phyloP scores from a whole-genome alignment of 179 eudicot species.

The Vitellaria paradoxa region DNA sequence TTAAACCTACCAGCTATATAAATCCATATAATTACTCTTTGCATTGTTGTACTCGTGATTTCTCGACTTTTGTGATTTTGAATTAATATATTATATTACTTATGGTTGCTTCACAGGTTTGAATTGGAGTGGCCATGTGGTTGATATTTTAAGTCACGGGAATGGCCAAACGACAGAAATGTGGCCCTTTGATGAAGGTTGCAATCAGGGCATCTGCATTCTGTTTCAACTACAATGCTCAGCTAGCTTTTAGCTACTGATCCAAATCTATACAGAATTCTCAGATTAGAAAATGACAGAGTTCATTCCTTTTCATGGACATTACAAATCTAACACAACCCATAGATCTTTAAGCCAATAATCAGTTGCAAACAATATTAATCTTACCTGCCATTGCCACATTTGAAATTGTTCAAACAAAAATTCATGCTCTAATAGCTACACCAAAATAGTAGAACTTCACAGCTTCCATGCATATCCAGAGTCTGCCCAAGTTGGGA shows the following conservation, averaged over 20 bases:
- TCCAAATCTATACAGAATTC: too few relatives aligned
- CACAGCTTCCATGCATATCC: background rate
- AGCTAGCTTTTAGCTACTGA: background rate
- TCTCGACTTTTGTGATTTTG: too few relatives aligned
- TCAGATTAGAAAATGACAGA: background rate
- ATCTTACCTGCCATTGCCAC: background rate
- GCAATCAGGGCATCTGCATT: background rate
- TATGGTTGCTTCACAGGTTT: too few relatives aligned
- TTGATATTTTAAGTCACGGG: background rate
- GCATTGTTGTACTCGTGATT: too few relatives aligned
- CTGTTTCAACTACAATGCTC: background rate
- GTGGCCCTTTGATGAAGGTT: background rate
- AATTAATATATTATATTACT: too few relatives aligned
- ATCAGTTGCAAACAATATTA: background rate
- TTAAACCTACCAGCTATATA: too few relatives aligned
- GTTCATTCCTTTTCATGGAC: background rate
- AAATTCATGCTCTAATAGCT: background rate
- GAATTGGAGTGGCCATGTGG: background rate
- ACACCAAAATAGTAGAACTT: background rate
- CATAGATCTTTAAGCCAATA: background rate
- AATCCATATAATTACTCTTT: too few relatives aligned
- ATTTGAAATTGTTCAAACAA: background rate
- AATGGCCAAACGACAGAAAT: background rate
- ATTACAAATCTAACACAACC: background rate
- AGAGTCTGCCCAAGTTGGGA: background rate